Base-by-base conservation (phyloP, 257 asterid species). In the Plantago elongata region DNA sequence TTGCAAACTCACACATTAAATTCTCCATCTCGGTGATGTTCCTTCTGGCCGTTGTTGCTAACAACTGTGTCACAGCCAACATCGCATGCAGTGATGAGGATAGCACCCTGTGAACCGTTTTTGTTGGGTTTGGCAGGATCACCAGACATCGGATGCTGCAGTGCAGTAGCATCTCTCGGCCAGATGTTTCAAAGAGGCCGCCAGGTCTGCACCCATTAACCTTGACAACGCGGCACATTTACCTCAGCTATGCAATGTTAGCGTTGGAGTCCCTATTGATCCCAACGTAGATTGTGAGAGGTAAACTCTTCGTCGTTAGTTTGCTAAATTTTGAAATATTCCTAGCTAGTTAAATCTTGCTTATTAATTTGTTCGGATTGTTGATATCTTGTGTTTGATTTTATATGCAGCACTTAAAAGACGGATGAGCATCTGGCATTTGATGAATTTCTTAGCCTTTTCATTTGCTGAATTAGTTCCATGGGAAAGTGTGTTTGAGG, bases 271-370 rank as follows among this genome's bases (percentile, higher is more conserved):
- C 7, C 9, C 62, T 12, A 57, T 57, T 37, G 14, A 22, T 57
- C 62, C 62, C 14, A 9, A 38, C 29, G 62, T 57, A 6, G 47
- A 57, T 22, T 57, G 62, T 13, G 29, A 57, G 47, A 57, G n/a
- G 62, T 57, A n/a, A 56, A 34, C 5, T 5, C n/a, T n/a, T n/a
- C n/a, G n/a, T n/a, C n/a, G n/a, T n/a, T n/a, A n/a, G n/a, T n/a
- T n/a, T n/a, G n/a, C n/a, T n/a, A n/a, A n/a, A n/a, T n/a, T n/a
- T n/a, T n/a, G n/a, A n/a, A n/a, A n/a, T n/a, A n/a, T n/a, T n/a
- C n/a, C n/a, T n/a, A n/a, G n/a, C n/a, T n/a, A n/a, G n/a, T n/a
- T n/a, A n/a, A n/a, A n/a, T n/a, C n/a, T n/a, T n/a, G n/a, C n/a
- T n/a, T n/a, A n/a, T n/a, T n/a, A n/a, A n/a, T n/a, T n/a, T n/a